These are phyloP conservation scores for Fomitiporia mediterranea DNA, from an alignment of 1,284 basidiomycete species.

Conservation along the genomic window DNA sequence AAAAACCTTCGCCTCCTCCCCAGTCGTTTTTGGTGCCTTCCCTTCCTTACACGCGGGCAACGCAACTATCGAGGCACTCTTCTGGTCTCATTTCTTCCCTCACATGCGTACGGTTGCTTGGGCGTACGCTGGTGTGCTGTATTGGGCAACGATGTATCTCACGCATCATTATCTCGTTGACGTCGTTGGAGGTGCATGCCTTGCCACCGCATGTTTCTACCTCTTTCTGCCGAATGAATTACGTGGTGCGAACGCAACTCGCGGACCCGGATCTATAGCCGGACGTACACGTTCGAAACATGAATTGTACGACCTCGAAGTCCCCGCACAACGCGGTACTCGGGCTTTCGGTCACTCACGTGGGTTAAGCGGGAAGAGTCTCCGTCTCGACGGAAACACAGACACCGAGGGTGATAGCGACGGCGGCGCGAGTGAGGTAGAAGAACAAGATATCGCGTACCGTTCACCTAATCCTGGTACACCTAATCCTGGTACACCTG, in stretches of 20 bases:
- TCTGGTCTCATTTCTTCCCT: slow-evolving; percentile 92
- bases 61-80: slow-evolving; percentile 91
- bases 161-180: slow-evolving; percentile 98
- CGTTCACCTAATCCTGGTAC: slow-evolving; percentile 52
- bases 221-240: slow-evolving; percentile 80
- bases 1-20: slow-evolving; percentile 81
- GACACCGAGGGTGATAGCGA: slow-evolving; percentile 43
- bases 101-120: slow-evolving; percentile 65
- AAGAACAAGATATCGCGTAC: slow-evolving; percentile 64
- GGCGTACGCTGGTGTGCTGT: slow-evolving; percentile 84
- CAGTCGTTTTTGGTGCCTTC: slow-evolving; percentile 96
- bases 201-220: slow-evolving; percentile 88
- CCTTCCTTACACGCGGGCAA: slow-evolving; percentile 90
- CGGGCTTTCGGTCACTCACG: slow-evolving; percentile 19
- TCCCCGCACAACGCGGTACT: slow-evolving; percentile 30
- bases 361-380: slow-evolving; percentile 29
- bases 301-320: slow-evolving; percentile 66
- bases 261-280: slow-evolving; percentile 37
- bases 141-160: slow-evolving; percentile 99
- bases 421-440: slow-evolving; percentile 46
- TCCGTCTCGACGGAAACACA: slow-evolving; percentile 34
- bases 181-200: slow-evolving; percentile 88
- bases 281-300: slow-evolving; percentile 49
- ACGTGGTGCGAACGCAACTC: slow-evolving; percentile 52
- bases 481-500: slow-evolving; percentile 33